Evolutionary conservation across 495 filamentous ascomycete species (phyloP), one percentile per base, ranked within the genome.

Genomic region (Ascobolus immersus): DNA sequence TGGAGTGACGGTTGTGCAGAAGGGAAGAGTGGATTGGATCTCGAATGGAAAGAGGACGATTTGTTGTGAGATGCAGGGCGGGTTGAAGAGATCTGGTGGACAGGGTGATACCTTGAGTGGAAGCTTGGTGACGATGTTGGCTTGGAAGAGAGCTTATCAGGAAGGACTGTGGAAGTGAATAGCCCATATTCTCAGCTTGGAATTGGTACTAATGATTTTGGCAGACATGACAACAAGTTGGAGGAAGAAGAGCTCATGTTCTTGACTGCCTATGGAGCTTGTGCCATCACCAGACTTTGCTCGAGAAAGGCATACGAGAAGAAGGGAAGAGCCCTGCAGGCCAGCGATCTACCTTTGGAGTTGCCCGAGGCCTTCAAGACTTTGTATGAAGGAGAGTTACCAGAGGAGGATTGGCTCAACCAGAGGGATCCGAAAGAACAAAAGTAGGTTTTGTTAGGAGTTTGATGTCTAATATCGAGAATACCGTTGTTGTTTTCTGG

Each of bases 71-170:
- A 47, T 74, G 15, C 51, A 64, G 42, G 86, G 86, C 5, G 84
- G 86, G 3, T 47, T 69, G 45, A 96, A 96, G 65, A 60, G 86
- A 36, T 82, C 73, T 34, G 89, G 86, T 25, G 86, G 86, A 2
- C 86, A 96, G 51, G 86, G 86, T 7, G 86, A 96, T 56, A 96
- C 86, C 7, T 56, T 96, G 42, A 96, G 86, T 3, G 86, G 86
- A 5, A 69, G 69, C 31, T 58, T 96, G 41, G 86, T 70, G 2
- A 94, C 86, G 10, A 60, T 96, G 40, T 51, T 96, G 39, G 81
- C 67, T 13, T 96, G 80, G 69, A 55, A 82, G 37, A 70, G 69
- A 44, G 77, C 79, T 17, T 96, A 96, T 53, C 59, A 74, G 33
- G 71, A 91, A 34, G 58, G 59, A 28, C 39, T 91, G 10, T 96